A percentile compares a stretch with the other conserved stretches of the same genome.
phyloP scores from a whole-genome alignment of 345 rosid genomes.

The Dovyalis caffra region DNA sequence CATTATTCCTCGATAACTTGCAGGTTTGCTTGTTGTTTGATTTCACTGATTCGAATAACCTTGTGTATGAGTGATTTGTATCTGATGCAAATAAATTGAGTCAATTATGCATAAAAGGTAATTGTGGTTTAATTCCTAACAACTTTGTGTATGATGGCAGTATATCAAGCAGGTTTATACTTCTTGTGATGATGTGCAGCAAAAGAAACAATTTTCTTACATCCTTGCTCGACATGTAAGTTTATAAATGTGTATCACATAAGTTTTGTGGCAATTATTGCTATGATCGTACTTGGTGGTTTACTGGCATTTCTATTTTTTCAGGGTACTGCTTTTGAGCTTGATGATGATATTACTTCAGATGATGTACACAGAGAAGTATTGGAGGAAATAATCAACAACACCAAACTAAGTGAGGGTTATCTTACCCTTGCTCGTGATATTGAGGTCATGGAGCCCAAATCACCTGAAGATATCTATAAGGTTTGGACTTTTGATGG shows the following conservation, averaged over 20 bases:
- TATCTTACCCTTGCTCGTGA: constrained; percentile 95
- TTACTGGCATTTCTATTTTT: constrained; percentile 14
- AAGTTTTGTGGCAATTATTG: background rate
- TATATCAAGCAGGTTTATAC: constrained; percentile 74
- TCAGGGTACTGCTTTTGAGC: constrained; percentile 72
- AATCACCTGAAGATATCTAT: constrained; percentile 91
- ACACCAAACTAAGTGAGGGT: constrained; percentile 76
- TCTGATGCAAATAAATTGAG: background rate
- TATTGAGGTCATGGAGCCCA: constrained; percentile 99
- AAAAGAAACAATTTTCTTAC: constrained; percentile 86
- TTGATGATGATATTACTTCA: constrained; percentile 63
- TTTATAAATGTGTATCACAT: background rate
- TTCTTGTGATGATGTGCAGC: constrained; percentile 61
- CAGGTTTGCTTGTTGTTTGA: constrained; percentile 47
- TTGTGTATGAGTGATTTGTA: background rate
- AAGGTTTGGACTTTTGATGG: constrained; percentile 51
- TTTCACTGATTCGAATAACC: background rate
- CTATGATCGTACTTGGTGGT: constrained; percentile 1
- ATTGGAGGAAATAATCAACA: constrained; percentile 82
- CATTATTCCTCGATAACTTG: constrained; percentile 72
- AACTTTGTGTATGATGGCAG: constrained; percentile 35
- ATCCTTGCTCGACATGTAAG: constrained; percentile 92
- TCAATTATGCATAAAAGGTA: background rate
- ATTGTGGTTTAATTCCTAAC: constrained; percentile 8
- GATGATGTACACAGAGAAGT: constrained; percentile 61